Conservation (phyloP, 208 protist genomes). For the Trypanosoma lewisi region DNA sequence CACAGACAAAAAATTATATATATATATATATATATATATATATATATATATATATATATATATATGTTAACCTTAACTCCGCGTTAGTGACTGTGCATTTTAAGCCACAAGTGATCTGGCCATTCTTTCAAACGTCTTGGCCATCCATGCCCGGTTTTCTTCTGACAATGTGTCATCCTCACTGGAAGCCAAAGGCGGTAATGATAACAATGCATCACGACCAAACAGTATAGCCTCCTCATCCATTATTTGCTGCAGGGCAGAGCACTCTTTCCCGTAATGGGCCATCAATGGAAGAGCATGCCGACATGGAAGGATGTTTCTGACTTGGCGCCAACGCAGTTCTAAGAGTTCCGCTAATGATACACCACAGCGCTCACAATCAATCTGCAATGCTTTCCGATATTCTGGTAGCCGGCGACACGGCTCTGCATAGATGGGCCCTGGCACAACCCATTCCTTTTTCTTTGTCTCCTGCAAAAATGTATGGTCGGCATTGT, state of each 20-base stretch:
- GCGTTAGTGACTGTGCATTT: not conserved
- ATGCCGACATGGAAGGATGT: conserved; percentile 49
- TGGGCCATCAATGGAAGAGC: conserved; percentile 37
- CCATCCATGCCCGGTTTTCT: conserved; percentile 1
- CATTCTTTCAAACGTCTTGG: conserved; percentile 14
- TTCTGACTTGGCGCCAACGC: conserved; percentile 55
- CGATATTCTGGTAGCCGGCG: conserved; percentile 37
- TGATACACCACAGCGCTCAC: conserved; percentile 47
- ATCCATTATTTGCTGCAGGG: conserved; percentile 73
- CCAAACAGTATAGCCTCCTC: conserved; percentile 73
- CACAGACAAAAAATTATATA: too few relatives aligned
- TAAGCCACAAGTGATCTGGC: conserved; percentile 13
- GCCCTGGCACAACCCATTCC: conserved; percentile 66
- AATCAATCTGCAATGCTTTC: conserved; percentile 47
- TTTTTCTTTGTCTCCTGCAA: not conserved
- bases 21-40: not conserved
- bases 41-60: not conserved
- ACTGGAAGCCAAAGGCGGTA: conserved; percentile 5
- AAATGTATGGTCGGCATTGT: not conserved
- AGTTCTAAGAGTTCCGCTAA: conserved; percentile 47
- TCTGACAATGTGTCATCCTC: conserved; percentile 3
- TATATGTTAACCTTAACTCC: not conserved
- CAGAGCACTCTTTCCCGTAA: conserved; percentile 69
- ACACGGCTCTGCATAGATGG: conserved; percentile 66
- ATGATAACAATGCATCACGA: conserved; percentile 19